Base-by-base conservation (phyloP, 2,329 filamentous ascomycete genomes). In the Geosmithia putterillii region DNA sequence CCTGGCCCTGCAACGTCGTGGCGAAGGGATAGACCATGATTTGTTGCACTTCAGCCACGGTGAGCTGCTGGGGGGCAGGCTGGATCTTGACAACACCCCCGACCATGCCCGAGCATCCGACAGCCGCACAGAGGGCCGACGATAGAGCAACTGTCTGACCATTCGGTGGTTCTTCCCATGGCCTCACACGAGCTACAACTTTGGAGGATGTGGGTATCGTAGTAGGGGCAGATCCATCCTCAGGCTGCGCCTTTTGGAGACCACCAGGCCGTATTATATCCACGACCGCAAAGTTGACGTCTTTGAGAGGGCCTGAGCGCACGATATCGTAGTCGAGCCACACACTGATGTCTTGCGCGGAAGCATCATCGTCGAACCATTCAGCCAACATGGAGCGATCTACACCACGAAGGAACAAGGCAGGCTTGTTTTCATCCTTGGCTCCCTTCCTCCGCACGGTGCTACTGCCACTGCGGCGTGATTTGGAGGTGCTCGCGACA, bases 81-180 rank as follows among this genome's bases (percentile, higher is more conserved):
- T 96, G 88, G 23, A 98, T 72, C 47, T 90, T 87, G 44, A 95
- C 75, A 37, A 96, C 77, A 1, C 88, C 86, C 12, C 92, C 92
- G 9, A 94, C 84, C 42, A 94, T 73, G 2, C 79, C 81, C 35
- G 76, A 67, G 42, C 76, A 79, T 2, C 80, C 81, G 19, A 98
- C 70, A 1, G 83, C 75, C 23, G 76, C 74, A 59, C 86, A 94
- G 7, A 98, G 67, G 3, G 80, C 64, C 0, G 80, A 75, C 1
- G 92, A 96, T 20, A 98, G 67, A 1, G 86, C 86, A 41, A 79
- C 76, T 47, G 90, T 84, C 48, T 84, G 80, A 43, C 79, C 81
- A 55, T 90, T 86, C 1, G 92, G 88, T 1, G 88, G 82, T 54
- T 94, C 86, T 45, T 89, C 76, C 94, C 92, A 98, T 1, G 78